Conservation (phyloP, 305 asterid genomes). For the Fraxinus latifolia region DNA sequence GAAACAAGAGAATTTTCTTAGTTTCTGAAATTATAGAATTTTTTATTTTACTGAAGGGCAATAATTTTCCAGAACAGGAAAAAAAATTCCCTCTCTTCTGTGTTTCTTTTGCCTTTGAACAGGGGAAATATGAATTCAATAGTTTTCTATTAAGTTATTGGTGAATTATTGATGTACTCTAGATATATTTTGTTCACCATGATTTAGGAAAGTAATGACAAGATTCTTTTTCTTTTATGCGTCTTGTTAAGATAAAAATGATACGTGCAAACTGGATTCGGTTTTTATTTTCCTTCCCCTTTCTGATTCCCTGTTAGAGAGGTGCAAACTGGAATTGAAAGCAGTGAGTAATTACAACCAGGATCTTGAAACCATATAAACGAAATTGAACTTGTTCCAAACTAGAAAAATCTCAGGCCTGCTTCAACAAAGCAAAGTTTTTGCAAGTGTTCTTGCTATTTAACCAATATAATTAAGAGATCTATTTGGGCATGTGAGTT, state of each 20-base stretch:
- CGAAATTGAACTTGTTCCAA: not conserved
- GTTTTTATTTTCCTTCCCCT: not conserved
- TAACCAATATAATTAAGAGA: not conserved
- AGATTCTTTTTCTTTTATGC: not conserved
- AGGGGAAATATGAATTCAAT: not conserved
- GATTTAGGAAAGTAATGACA: not conserved
- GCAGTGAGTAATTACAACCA: not conserved
- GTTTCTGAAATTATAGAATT: not conserved
- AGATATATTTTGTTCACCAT: not conserved
- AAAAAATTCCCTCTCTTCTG: not conserved
- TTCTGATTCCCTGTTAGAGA: not conserved
- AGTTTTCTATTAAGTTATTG: not conserved
- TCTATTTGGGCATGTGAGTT: not conserved
- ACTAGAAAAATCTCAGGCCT: not conserved
- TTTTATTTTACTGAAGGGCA: not conserved
- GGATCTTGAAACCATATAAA: not conserved
- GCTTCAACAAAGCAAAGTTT: not conserved
- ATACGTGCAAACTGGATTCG: not conserved
- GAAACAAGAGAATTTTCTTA: not conserved
- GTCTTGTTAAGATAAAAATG: not conserved
- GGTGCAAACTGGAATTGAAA: not conserved
- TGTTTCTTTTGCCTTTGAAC: conserved; percentile 1
- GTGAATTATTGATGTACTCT: not conserved
- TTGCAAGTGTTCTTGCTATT: not conserved
- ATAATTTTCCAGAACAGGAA: not conserved